phyloP scores from a whole-genome alignment of 2,329 filamentous ascomycete genomes.

The Colletotrichum sp. region DNA sequence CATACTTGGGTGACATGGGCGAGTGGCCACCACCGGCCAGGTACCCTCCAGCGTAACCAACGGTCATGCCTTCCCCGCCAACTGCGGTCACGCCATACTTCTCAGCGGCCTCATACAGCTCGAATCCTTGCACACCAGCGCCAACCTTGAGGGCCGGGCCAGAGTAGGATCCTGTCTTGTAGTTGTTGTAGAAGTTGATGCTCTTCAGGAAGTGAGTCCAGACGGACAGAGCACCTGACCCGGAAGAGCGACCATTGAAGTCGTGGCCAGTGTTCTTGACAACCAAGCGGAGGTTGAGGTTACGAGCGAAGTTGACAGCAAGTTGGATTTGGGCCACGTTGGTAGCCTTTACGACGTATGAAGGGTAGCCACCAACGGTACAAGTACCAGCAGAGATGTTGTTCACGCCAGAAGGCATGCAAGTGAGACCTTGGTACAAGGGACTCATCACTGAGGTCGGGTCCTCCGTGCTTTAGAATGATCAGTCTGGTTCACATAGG shows the following conservation, averaged over 20 bases:
- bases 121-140: slow-evolving; percentile 55
- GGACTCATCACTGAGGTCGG: slow-evolving; percentile 46
- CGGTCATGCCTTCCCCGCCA: slow-evolving; percentile 59
- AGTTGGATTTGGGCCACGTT: slow-evolving; percentile 45
- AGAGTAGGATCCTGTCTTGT: slow-evolving; percentile 44
- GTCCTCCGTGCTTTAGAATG: slow-evolving; percentile 32
- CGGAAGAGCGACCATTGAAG: slow-evolving; percentile 38
- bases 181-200: slow-evolving; percentile 43
- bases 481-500: not conserved
- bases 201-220: slow-evolving; percentile 45
- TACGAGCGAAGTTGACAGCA: slow-evolving; percentile 27
- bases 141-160: slow-evolving; percentile 59
- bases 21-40: slow-evolving; percentile 65
- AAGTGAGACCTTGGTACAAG: slow-evolving; percentile 26
- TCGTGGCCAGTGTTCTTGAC: slow-evolving; percentile 49
- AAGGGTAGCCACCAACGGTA: not conserved
- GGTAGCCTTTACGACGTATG: not conserved
- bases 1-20: slow-evolving; percentile 54
- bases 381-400: not conserved
- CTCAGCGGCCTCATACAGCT: slow-evolving; percentile 55
- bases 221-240: slow-evolving; percentile 38
- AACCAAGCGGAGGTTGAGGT: slow-evolving; percentile 51
- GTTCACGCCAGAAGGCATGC: not conserved
- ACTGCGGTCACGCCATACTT: slow-evolving; percentile 52
- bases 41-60: slow-evolving; percentile 65